Conservation (phyloP, 148 eudicot species). For the Oxyria digyna region DNA sequence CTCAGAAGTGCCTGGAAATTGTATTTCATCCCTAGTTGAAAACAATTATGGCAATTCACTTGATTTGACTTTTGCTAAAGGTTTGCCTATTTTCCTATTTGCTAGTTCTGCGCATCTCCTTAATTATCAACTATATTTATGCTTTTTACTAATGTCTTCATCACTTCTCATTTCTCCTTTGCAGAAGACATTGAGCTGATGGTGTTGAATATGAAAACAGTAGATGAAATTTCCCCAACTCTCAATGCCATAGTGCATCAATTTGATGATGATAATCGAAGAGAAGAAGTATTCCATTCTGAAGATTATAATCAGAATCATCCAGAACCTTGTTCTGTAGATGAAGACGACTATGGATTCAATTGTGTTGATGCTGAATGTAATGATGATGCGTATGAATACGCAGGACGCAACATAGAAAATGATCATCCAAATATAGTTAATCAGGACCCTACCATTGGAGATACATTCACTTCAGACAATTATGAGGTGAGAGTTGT, state of each 20-base stretch:
- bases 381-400: conserved; percentile 9
- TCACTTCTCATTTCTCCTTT: not conserved
- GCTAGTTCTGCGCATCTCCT: not conserved
- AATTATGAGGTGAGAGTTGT: conserved; percentile 5
- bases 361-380: not conserved
- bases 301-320: not conserved
- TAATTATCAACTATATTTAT: not conserved
- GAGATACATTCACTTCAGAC: conserved; percentile 2
- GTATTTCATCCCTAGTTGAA: conserved; percentile 24
- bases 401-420: conserved; percentile 1
- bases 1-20: conserved; percentile 76
- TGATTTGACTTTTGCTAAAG: conserved; percentile 75
- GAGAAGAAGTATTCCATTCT: conserved; percentile 17
- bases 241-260: conserved; percentile 50
- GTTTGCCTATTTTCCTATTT: conserved; percentile 11
- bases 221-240: conserved; percentile 64
- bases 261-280: conserved; percentile 45
- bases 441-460: conserved; percentile 8
- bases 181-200: conserved; percentile 66
- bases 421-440: conserved; percentile 2
- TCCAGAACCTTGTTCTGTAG: not conserved
- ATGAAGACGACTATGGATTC: conserved; percentile 7
- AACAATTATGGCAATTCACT: conserved; percentile 30
- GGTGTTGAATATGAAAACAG: conserved; percentile 34
- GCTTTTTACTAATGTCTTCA: not conserved